These are phyloP conservation scores for Diplosphaera chodatii DNA, from an alignment of 139 green algal genomes.

Conservation along the genomic window DNA sequence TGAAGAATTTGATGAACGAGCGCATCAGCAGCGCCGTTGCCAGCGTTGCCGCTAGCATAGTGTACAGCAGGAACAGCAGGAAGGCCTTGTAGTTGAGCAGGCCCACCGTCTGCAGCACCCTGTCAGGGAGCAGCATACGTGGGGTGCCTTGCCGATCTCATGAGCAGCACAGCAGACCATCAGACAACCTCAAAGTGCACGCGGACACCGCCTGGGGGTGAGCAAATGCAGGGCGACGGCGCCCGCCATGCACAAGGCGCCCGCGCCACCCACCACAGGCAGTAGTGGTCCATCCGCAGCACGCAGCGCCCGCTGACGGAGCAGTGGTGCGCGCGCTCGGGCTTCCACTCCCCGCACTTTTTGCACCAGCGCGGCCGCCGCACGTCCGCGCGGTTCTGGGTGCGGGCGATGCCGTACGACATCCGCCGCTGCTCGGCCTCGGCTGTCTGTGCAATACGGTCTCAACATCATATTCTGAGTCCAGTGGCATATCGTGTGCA, in stretches of 20 bases:
- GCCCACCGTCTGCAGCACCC: slow-evolving; percentile 88
- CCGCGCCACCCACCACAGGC: slow-evolving; percentile 38
- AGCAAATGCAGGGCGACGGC: too few relatives aligned
- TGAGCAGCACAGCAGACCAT: too few relatives aligned
- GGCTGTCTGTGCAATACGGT: slow-evolving; percentile 21
- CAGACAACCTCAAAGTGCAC: too few relatives aligned
- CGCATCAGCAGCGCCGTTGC: slow-evolving; percentile 26
- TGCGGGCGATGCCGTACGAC: slow-evolving; percentile 10
- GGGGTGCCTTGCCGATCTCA: too few relatives aligned
- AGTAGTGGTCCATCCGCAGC: slow-evolving; percentile 80
- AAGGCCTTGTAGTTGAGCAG: slow-evolving; percentile 96
- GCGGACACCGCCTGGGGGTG: too few relatives aligned
- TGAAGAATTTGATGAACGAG: slow-evolving; percentile 54
- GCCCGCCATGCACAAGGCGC: too few relatives aligned
- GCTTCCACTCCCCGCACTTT: slow-evolving; percentile 79
- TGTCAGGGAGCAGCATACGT: slow-evolving; percentile 25
- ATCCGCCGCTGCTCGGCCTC: slow-evolving; percentile 17
- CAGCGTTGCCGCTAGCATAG: slow-evolving; percentile 35
- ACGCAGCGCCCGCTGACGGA: slow-evolving; percentile 80
- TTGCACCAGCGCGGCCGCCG: slow-evolving; percentile 38
- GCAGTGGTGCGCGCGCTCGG: slow-evolving; percentile 86
- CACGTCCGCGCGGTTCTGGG: neutral
- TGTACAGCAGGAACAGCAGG: slow-evolving; percentile 84
- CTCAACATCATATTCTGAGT: too few relatives aligned
- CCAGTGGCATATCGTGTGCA: too few relatives aligned